Evolutionary conservation across 352 stramenopile genomes (phyloP), one percentile per base, ranked within the genome.

Genomic region (Globisporangium orthogonon): DNA sequence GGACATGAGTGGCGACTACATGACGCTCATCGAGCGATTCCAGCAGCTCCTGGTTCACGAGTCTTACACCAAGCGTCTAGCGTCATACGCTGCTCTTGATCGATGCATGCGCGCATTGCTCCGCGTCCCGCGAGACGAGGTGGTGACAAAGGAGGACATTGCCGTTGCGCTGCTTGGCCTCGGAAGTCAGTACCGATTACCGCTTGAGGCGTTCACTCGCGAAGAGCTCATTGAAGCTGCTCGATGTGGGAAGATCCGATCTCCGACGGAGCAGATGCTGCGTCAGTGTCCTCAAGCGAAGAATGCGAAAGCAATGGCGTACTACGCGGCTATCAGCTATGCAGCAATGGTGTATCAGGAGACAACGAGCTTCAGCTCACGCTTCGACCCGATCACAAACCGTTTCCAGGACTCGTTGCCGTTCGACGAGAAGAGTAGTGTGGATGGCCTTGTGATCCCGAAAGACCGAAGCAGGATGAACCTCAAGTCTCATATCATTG

Each of bases 101-200:
- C 75, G 80, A 7, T 90, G 77, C 40, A 77, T 86, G 66, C 72
- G 77, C 29, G 80, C 70, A 18, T 67, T 90, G 0, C 15, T 90
- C 1, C 45, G 55, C 30, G 74, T 68, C 4, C 29, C 63, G 7
- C 63, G 70, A 1, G 77, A 87, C 31, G 50, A 80, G 35, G 59
- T 80, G 7, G 65, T 91, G 50, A 91, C 81, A 28, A 89, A 89
- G 60, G 76, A 91, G 46, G 73, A 86, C 33, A 87, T 91, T 18
- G 81, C 81, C 2, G 49, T 82, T 28, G 69, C 59, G 15, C 61
- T 90, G 3, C 58, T 78, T 44, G 60, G 60, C 1, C 55, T 86
- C 1, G 59, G 58, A 29, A 40, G 18, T 17, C 68, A 71, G 23
- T 76, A 76, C 50, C 70, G 76, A 4, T 58, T 89, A 0, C 78